Conservation (phyloP, 306 rosid genomes). For the Elaeagnus macrophylla region DNA sequence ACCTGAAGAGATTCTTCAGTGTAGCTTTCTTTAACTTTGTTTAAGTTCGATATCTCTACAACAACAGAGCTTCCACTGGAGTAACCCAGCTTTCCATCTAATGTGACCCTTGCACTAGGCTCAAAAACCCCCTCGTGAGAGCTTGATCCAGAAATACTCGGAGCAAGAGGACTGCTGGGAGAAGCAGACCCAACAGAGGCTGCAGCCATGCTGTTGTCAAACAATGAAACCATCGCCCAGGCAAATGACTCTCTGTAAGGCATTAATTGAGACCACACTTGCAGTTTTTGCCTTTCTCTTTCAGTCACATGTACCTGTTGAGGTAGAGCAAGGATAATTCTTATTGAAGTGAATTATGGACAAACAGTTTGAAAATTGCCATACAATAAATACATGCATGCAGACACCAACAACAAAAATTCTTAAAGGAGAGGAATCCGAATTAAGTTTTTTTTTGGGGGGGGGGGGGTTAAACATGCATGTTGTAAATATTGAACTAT, state of each 20-base stretch:
- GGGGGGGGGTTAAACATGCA: too few relatives aligned
- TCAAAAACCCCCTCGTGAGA: conserved; percentile 96
- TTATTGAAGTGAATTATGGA: neutral
- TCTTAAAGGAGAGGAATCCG: too few relatives aligned
- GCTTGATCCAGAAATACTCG: conserved; percentile 76
- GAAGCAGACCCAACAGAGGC: conserved; percentile 98
- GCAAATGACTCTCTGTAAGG: conserved; percentile 97
- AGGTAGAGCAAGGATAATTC: conserved; percentile 15
- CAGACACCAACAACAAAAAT: neutral
- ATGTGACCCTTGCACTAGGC: conserved; percentile 66
- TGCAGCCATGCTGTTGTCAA: conserved; percentile 90
- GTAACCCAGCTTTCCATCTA: conserved; percentile 84
- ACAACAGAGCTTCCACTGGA: conserved; percentile 81
- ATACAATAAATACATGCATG: neutral
- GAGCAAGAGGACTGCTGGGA: conserved; percentile 99
- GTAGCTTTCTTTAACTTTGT: conserved; percentile 90
- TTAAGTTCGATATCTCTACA: conserved; percentile 82
- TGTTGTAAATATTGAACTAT: too few relatives aligned
- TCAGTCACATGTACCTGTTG: conserved; percentile 83
- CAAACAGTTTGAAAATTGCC: conserved; percentile 10
- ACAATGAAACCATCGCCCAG: conserved; percentile 92
- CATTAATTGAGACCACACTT: conserved; percentile 99
- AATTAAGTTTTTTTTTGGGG: too few relatives aligned
- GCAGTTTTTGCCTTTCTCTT: conserved; percentile 96
- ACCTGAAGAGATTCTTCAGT: conserved; percentile 97